Evolutionary conservation across 805 yeast genomes (phyloP), one percentile per base, ranked within the genome.

Genomic region (Spathaspora arborariae): DNA sequence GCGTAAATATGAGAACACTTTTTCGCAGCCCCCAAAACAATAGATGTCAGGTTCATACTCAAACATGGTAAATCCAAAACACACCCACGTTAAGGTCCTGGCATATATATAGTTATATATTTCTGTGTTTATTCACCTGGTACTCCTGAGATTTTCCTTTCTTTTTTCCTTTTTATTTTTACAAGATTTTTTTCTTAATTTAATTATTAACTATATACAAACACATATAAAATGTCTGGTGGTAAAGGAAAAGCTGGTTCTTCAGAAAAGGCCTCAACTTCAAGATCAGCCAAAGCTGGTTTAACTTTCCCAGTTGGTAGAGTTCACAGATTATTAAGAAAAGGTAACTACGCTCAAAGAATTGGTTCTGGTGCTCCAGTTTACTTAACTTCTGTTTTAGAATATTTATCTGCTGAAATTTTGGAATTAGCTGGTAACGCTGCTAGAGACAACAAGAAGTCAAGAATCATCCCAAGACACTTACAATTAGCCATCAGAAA

Each of bases 291-390:
- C 49, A 72, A 72, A 65, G 77, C 77, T 53, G 77, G 77, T 52
- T 70, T 72, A 65, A 70, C 74, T 51, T 72, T 72, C 74, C 77
- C 77, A 58, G 77, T 72, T 52, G 77, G 77, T 55, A 71, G 77
- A 69, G 75, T 72, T 54, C 77, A 72, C 64, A 72, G 77, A 72
- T 68, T 72, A 59, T 72, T 73, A 57, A 72, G 75, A 68, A 72
- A 70, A 62, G 78, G 78, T 53, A 72, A 72, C 65, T 72, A 72
- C 64, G 78, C 76, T 52, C 76, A 72, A 63, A 70, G 78, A 70
- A 74, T 72, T 55, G 78, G 78, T 62, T 71, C 76, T 50, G 78
- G 78, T 68, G 78, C 78, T 51, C 78, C 78, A 59, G 78, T 72
- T 44, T 72, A 72, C 67, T 70, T 72, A 60, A 72, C 78, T 53